Evolutionary conservation across 2,329 filamentous ascomycete genomes (phyloP).

Genomic region (Fusarium setosum): DNA sequence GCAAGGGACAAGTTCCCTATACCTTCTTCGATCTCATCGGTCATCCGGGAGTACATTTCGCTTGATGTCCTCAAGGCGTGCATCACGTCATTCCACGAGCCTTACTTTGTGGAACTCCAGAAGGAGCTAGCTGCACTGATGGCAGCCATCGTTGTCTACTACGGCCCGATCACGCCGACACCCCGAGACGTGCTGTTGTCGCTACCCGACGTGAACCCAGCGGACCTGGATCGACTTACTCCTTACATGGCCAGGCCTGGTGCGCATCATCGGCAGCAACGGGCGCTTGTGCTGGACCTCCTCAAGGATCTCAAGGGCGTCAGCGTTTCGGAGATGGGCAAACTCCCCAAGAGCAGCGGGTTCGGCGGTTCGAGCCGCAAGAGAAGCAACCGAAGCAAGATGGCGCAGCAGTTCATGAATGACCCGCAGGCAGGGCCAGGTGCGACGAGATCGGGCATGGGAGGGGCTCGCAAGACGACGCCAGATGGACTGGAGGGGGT

Average conservation of each 20-base stretch:
- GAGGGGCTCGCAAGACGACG: conserved; percentile 49
- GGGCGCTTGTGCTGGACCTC: conserved; percentile 84
- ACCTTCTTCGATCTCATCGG: conserved; percentile 65
- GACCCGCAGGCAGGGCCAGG: conserved; percentile 51
- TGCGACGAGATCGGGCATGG: conserved; percentile 42
- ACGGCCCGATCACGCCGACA: conserved; percentile 75
- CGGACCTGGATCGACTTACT: conserved; percentile 74
- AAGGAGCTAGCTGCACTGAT: conserved; percentile 91
- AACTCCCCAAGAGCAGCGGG: conserved; percentile 70
- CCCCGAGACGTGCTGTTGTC: conserved; percentile 81
- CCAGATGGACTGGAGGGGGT: conserved; percentile 67
- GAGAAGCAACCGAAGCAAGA: conserved; percentile 52
- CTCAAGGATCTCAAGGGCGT: conserved; percentile 89
- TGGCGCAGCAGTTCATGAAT: conserved; percentile 76
- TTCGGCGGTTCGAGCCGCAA: conserved; percentile 45
- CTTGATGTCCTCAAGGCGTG: conserved; percentile 90
- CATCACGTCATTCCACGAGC: conserved; percentile 90
- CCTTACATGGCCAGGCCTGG: conserved; percentile 68
- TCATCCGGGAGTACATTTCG: conserved; percentile 89
- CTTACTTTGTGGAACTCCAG: conserved; percentile 96
- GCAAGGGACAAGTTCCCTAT: conserved; percentile 58
- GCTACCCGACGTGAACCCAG: conserved; percentile 79
- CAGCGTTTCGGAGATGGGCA: conserved; percentile 93
- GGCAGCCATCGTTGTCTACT: conserved; percentile 83
- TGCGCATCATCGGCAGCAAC: conserved; percentile 78